Conservation (phyloP, 2,329 filamentous ascomycete genomes). For the Ophiostoma sp. region DNA sequence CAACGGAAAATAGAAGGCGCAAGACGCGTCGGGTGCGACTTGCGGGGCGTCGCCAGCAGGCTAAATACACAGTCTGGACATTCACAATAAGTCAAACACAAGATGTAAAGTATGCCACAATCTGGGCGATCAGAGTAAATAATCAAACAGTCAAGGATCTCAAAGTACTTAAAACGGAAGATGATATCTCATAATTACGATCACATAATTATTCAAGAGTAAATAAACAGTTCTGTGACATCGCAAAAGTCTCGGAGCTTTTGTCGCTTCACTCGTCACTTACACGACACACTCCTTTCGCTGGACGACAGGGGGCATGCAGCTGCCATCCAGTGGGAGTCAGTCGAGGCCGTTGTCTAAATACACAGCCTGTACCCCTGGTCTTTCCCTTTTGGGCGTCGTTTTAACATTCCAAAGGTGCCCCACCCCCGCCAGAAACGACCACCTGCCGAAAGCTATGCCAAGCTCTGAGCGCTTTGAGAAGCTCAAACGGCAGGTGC, state of each 20-base stretch:
- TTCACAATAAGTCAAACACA: not conserved
- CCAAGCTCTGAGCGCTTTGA: conserved; percentile 12
- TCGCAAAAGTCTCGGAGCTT: no score
- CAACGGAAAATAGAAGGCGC: conserved; percentile 9
- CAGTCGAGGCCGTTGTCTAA: not conserved
- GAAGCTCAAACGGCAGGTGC: conserved; percentile 11
- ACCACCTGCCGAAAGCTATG: conserved; percentile 14
- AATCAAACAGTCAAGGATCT: no score
- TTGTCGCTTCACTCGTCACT: not conserved
- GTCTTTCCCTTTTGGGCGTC: not conserved
- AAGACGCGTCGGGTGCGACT: conserved; percentile 7
- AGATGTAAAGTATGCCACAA: not conserved
- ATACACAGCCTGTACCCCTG: not conserved
- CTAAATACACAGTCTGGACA: not conserved
- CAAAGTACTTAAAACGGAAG: no score
- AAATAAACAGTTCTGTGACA: not conserved
- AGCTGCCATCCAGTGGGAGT: not conserved
- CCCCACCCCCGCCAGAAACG: conserved; percentile 13
- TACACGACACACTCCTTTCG: not conserved
- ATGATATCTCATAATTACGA: no score
- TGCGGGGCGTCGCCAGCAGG: not conserved
- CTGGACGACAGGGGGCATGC: not conserved
- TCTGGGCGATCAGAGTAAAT: not conserved
- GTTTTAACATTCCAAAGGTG: not conserved
- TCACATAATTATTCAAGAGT: not conserved